Evolutionary conservation across 768 basidiomycete genomes (phyloP).

Genomic region (Suillus hirtellus): DNA sequence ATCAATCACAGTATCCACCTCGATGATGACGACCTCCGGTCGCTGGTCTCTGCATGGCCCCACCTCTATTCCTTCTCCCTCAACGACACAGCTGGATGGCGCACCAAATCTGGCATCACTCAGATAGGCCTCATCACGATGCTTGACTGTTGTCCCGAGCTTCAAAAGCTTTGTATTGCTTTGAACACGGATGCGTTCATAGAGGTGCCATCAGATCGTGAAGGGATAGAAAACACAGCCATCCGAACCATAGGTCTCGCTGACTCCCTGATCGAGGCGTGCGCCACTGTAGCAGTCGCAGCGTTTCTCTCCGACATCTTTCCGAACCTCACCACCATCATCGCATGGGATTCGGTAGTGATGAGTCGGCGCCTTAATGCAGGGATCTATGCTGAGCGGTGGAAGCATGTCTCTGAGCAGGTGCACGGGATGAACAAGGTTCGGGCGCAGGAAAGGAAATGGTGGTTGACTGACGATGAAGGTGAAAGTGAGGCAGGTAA

Average conservation of each 20-base stretch:
- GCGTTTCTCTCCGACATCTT: constrained; percentile 12
- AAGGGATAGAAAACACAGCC: constrained; percentile 2
- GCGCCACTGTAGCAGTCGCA: constrained; percentile 1
- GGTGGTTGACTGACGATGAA: constrained; percentile 2
- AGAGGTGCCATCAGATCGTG: constrained; percentile 3
- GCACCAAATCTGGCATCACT: constrained; percentile 8
- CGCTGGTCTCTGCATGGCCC: constrained; percentile 4
- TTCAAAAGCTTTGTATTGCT: constrained; percentile 8
- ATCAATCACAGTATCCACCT: constrained; percentile 5
- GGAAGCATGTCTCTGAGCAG: constrained; percentile 7
- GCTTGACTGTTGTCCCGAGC: constrained; percentile 3
- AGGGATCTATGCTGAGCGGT: constrained; percentile 5
- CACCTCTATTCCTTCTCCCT: constrained; percentile 7
- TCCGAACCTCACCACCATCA: constrained; percentile 5
- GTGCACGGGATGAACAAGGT: constrained; percentile 6
- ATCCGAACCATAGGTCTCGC: constrained; percentile 1
- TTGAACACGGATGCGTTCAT: constrained; percentile 2
- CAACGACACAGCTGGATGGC: constrained; percentile 4
- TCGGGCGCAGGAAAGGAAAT: constrained; percentile 12
- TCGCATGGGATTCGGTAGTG: constrained; percentile 1
- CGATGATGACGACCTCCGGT: neutral
- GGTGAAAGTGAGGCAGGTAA: neutral
- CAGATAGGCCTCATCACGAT: constrained; percentile 3
- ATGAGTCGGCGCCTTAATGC: constrained; percentile 4
- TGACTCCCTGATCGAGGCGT: neutral